phyloP scores from a whole-genome alignment of 1,284 basidiomycete species.

The Trametes sp. region DNA sequence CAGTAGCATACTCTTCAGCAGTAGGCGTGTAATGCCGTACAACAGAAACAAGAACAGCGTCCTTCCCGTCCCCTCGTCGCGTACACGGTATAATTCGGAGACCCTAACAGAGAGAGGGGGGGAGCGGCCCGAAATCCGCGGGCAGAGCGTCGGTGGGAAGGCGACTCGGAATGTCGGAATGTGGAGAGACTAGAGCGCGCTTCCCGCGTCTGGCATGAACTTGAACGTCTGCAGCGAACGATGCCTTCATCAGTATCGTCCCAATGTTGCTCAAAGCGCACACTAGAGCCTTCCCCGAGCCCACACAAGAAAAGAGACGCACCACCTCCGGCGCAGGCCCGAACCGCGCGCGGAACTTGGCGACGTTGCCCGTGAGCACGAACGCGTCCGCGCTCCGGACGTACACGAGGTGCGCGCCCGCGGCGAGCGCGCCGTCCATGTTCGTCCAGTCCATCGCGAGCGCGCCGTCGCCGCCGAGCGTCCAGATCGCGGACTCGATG shows the following conservation, averaged over 20 bases:
- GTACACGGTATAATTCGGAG: too few relatives aligned
- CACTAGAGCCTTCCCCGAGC: too few relatives aligned
- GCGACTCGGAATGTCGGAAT: too few relatives aligned
- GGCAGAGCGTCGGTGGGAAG: too few relatives aligned
- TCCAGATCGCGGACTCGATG: constrained; percentile 36
- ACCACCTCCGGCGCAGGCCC: neutral
- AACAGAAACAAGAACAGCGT: too few relatives aligned
- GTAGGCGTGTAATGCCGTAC: too few relatives aligned
- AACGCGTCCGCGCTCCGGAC: neutral
- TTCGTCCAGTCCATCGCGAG: constrained; percentile 34
- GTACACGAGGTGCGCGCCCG: neutral
- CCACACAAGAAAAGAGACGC: neutral
- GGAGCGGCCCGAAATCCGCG: too few relatives aligned
- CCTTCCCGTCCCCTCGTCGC: too few relatives aligned
- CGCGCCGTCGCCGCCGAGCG: constrained; percentile 12
- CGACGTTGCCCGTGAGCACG: constrained; percentile 12
- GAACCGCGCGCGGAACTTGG: neutral
- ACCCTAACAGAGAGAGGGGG: too few relatives aligned
- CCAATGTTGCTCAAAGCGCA: too few relatives aligned
- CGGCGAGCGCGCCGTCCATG: constrained; percentile 12
- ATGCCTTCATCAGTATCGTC: neutral
- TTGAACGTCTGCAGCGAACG: neutral
- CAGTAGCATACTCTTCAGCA: too few relatives aligned
- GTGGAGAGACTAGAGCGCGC: too few relatives aligned
- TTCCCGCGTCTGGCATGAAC: neutral